These are phyloP conservation scores for Cymbidium sinense DNA, from an alignment of 106 monocot species.

Conservation along the genomic window DNA sequence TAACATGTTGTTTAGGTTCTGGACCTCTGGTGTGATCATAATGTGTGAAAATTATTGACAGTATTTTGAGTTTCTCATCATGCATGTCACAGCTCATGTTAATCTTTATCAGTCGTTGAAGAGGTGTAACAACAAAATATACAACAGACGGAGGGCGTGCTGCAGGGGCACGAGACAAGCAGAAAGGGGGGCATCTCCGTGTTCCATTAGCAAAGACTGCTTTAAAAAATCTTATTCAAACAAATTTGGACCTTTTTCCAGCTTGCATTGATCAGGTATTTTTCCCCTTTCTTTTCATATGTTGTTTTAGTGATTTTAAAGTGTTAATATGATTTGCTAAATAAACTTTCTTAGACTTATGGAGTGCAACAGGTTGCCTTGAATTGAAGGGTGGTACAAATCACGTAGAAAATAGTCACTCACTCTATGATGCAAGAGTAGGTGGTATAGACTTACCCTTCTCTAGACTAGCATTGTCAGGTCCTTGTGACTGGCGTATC, in stretches of 20 bases:
- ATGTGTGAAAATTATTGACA: neutral
- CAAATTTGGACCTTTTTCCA: constrained; percentile 93
- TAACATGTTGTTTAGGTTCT: neutral
- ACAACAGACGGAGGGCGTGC: constrained; percentile 48
- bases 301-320: neutral
- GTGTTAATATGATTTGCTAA: too few relatives aligned
- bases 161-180: constrained; percentile 59
- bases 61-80: too few relatives aligned
- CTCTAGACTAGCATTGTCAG: too few relatives aligned
- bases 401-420: too few relatives aligned
- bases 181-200: constrained; percentile 57
- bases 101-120: too few relatives aligned
- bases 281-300: neutral
- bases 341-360: too few relatives aligned
- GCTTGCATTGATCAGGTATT: constrained; percentile 91
- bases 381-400: too few relatives aligned
- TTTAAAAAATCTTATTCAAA: constrained; percentile 89
- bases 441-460: too few relatives aligned
- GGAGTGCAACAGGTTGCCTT: too few relatives aligned
- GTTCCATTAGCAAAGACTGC: constrained; percentile 87
- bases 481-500: too few relatives aligned
- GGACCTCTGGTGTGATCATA: neutral
- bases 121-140: too few relatives aligned
- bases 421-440: too few relatives aligned
- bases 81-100: neutral